phyloP scores from a whole-genome alignment of 441 rosid genomes.

The Viola pubescens region DNA sequence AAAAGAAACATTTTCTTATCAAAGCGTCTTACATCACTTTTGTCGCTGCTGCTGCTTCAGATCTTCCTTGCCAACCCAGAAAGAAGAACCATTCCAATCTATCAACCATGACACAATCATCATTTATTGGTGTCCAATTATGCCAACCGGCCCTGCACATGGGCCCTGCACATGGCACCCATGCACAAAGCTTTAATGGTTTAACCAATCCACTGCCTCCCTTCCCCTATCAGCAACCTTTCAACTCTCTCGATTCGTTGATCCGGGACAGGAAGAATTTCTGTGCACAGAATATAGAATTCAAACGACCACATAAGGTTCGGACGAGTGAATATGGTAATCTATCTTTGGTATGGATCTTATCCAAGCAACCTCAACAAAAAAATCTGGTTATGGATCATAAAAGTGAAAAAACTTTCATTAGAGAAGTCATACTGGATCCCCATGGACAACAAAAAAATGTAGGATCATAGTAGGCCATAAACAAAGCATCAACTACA shows the following conservation, averaged over 20 bases:
- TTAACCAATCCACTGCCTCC: neutral
- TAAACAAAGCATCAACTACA: no score
- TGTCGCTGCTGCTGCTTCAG: neutral
- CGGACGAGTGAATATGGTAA: no score
- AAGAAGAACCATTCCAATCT: neutral
- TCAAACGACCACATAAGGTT: no score
- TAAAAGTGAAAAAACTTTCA: no score
- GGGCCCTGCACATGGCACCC: slow-evolving; percentile 31
- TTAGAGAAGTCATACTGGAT: no score
- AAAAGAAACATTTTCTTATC: slow-evolving; percentile 8
- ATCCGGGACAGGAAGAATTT: neutral
- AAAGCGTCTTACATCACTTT: slow-evolving; percentile 11
- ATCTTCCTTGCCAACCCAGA: slow-evolving; percentile 9
- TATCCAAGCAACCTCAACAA: no score
- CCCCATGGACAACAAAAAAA: no score
- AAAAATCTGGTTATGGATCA: no score
- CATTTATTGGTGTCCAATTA: slow-evolving; percentile 11
- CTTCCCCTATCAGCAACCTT: neutral
- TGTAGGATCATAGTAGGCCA: no score
- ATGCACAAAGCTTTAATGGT: slow-evolving; percentile 9
- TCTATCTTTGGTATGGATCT: no score
- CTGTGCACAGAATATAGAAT: no score
- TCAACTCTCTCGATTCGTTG: neutral
- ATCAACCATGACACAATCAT: slow-evolving; percentile 11
- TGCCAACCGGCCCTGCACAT: slow-evolving; percentile 23